Conservation (phyloP, 2,329 filamentous ascomycete species). For the Westerdykella sp. region DNA sequence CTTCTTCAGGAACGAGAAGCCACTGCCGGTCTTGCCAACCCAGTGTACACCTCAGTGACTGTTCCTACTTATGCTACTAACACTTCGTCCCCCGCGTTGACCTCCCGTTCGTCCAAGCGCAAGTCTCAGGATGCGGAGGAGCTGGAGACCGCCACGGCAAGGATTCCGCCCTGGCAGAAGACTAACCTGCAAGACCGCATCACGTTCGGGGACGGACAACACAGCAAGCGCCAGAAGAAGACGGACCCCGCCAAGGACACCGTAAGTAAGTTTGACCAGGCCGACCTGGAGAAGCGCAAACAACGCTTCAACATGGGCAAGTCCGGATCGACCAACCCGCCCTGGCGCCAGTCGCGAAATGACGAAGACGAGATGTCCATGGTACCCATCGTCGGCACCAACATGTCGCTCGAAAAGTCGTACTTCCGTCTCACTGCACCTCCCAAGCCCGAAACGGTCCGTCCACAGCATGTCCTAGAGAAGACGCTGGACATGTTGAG, state of each 20-base stretch:
- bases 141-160: constrained; percentile 45
- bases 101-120: constrained; percentile 51
- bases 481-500: constrained; percentile 84
- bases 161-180: constrained; percentile 65
- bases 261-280: constrained; percentile 84
- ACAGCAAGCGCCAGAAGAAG: constrained; percentile 45
- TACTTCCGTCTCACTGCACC: constrained; percentile 91
- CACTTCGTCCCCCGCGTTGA: constrained; percentile 12
- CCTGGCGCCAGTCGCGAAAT: constrained; percentile 41
- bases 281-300: constrained; percentile 79
- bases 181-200: constrained; percentile 70
- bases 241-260: constrained; percentile 44
- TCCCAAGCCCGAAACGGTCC: constrained; percentile 81
- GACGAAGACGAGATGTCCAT: constrained; percentile 45
- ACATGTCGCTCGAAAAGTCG: constrained; percentile 78
- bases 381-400: constrained; percentile 78
- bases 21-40: constrained; percentile 14
- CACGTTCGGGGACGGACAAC: constrained; percentile 50
- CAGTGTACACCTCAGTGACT: constrained; percentile 7
- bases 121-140: constrained; percentile 62
- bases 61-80: constrained; percentile 31
- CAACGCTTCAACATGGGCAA: constrained; percentile 68
- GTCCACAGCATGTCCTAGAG: constrained; percentile 71
- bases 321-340: constrained; percentile 45
- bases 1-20: constrained; percentile 57